Evolutionary conservation across 805 yeast genomes (phyloP), one percentile per base, ranked within the genome.

Genomic region (Spathaspora gorwiae): DNA sequence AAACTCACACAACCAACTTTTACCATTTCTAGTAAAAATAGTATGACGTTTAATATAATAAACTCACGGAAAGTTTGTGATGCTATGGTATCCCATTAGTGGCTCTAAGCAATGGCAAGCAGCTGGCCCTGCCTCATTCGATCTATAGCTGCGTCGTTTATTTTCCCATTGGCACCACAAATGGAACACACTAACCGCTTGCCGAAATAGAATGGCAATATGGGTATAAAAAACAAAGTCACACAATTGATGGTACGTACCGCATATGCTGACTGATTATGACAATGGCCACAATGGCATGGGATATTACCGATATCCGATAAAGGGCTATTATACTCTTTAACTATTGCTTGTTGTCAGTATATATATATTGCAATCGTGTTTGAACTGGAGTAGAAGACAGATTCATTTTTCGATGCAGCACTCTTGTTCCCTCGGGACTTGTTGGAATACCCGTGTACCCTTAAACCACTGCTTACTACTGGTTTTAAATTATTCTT

Each of bases 261-360:
- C 0, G 83, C 79, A 43, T 64, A 59, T 3, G 79, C 85, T 26
- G 78, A 66, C 46, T 68, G 67, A 55, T 81, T 81, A 53, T 79
- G 83, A 51, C 87, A 81, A 48, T 77, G 72, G 14, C 81, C 80
- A 54, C 87, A 81, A 47, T 71, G 73, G 46, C 70, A 65, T 7
- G 56, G 42, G n/a, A 66, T 48, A 42, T 58, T 43, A 11, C 70
- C 70, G 3, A 65, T 53, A 30, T 61, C 68, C 11, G 48, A 44
- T 24, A 67, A 46, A 0, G 65, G 68, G 46, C 60, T 62, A 46
- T 66, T 65, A 50, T 62, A 61, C 31, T 65, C 70, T 50, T 61
- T 65, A 55, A 63, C 70, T 64, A 47, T 29, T 9, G 12, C 12
- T 5, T 19, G 40, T 29, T 39, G 47, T 43, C 49, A 52, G 50